phyloP scores from a whole-genome alignment of 164 flowering plant genomes.

The Protea cynaroides region DNA sequence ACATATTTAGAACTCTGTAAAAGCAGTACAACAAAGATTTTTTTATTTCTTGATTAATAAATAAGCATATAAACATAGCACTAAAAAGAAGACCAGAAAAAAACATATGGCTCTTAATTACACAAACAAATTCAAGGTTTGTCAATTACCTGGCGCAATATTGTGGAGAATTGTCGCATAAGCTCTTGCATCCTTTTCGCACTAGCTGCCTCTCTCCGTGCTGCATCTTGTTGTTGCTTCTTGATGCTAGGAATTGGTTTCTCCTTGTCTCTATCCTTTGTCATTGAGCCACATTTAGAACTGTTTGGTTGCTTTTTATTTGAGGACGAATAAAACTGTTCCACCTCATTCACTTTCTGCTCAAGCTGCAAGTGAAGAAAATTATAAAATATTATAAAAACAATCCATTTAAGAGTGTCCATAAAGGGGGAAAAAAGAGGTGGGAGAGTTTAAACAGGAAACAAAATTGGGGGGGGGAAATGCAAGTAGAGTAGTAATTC shows the following conservation, averaged over 20 bases:
- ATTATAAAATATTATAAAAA: neutral
- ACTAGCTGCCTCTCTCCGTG: constrained; percentile 54
- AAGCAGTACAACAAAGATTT: too few relatives aligned
- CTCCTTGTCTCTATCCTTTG: constrained; percentile 65
- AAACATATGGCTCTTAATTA: too few relatives aligned
- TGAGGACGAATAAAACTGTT: constrained; percentile 45
- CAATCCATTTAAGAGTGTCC: neutral
- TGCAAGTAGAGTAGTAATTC: too few relatives aligned
- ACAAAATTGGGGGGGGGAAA: too few relatives aligned
- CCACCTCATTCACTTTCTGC: constrained; percentile 57
- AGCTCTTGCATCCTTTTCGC: constrained; percentile 89
- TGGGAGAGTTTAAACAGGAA: neutral
- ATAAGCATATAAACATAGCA: too few relatives aligned
- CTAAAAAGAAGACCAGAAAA: too few relatives aligned
- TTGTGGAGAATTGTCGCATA: constrained; percentile 66
- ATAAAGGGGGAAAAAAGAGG: neutral
- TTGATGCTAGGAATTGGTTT: constrained; percentile 32
- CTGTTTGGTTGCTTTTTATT: constrained; percentile 5
- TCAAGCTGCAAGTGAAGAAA: constrained; percentile 50
- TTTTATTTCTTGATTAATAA: too few relatives aligned
- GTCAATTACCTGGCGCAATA: constrained; percentile 52
- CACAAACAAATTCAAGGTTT: constrained; percentile 1
- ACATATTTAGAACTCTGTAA: too few relatives aligned
- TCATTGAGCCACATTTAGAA: constrained; percentile 43
- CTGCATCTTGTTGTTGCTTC: constrained; percentile 63